Evolutionary conservation across 2,329 filamentous ascomycete genomes (phyloP).

Genomic region (Scortechinia acanthostroma): DNA sequence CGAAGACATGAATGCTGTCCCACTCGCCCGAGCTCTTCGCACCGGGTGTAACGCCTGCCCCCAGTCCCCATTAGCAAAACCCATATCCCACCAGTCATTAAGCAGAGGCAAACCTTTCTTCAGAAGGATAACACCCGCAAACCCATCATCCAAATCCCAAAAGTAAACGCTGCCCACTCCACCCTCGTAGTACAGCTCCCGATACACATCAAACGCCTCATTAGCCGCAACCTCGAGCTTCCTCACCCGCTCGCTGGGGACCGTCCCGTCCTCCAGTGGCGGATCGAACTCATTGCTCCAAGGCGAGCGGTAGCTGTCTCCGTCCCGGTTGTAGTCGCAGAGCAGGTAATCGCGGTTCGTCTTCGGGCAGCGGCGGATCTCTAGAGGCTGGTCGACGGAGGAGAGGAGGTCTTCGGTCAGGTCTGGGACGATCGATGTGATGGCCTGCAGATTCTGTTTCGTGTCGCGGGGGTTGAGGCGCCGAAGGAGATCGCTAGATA

Average conservation of each 20-base stretch:
- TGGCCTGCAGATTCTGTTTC: slow-evolving; percentile 57
- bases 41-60: slow-evolving; percentile 36
- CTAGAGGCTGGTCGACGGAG: slow-evolving; percentile 68
- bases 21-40: slow-evolving; percentile 54
- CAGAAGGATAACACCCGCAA: slow-evolving; percentile 66
- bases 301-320: slow-evolving; percentile 67
- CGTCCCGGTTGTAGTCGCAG: slow-evolving; percentile 75
- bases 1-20: slow-evolving; percentile 74
- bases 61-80: not conserved
- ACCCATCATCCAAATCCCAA: slow-evolving; percentile 73
- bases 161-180: slow-evolving; percentile 70
- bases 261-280: slow-evolving; percentile 49
- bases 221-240: slow-evolving; percentile 69
- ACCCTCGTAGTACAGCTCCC: slow-evolving; percentile 70
- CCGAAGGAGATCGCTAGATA: slow-evolving; percentile 65
- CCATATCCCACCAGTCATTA: not conserved
- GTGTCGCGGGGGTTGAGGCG: slow-evolving; percentile 68
- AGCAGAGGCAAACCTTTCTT: slow-evolving; percentile 50
- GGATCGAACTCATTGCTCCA: slow-evolving; percentile 75
- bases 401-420: slow-evolving; percentile 72
- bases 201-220: slow-evolving; percentile 69
- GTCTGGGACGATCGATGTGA: slow-evolving; percentile 61
- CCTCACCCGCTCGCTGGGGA: slow-evolving; percentile 62
- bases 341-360: slow-evolving; percentile 68
- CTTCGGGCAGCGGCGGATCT: slow-evolving; percentile 57